Evolutionary conservation across 2,329 filamentous ascomycete genomes (phyloP), one percentile per base, ranked within the genome.

Genomic region (Alternaria sp.): DNA sequence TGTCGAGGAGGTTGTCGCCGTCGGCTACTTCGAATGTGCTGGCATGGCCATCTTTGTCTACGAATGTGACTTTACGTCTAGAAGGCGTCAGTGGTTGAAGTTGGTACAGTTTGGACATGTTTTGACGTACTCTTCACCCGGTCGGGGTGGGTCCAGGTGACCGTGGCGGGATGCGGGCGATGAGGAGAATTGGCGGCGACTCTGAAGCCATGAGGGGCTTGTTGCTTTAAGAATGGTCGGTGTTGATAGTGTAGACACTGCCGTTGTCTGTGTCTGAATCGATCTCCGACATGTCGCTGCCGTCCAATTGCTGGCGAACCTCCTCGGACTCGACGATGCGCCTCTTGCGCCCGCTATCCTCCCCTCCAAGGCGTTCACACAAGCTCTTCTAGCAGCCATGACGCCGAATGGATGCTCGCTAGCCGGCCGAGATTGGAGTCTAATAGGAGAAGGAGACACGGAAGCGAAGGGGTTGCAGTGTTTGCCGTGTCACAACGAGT

Each of bases 1-100:
- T 95, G 76, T 98, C 95, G 58, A 99, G 86, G 57, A 99, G 85
- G 80, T 99, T 99, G 81, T 97, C 93, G 53, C 96, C 96, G 72
- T 91, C 89, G 13, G 88, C 85, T 9, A 97, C 95, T 63, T 91
- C 89, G 73, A 97, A 88, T 64, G 90, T 92, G 79, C 92, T 86
- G 69, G 89, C 86, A 28, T 88, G 84, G 54, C 90, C 90, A 19
- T 97, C 93, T 81, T 98, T 97, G 80, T 97, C 94, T 70, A 98
- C 87, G 79, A 98, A 97, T 0, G 94, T 97, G 25, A 99, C 87
- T 76, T 92, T 91, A 61, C 97, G 87, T 80, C 93, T 96, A 67
- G 12, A 15, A 19, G 10, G 25, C 61, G 57, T 68, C 46, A 69
- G 62, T 50, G 6, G 21, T 32, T 52, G n/a, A 10, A 6, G 21